Percentiles rank a stretch among this genome's conserved stretches.
phyloP scores from a whole-genome alignment of 2,329 filamentous ascomycete species.

The Penicillium sp. region DNA sequence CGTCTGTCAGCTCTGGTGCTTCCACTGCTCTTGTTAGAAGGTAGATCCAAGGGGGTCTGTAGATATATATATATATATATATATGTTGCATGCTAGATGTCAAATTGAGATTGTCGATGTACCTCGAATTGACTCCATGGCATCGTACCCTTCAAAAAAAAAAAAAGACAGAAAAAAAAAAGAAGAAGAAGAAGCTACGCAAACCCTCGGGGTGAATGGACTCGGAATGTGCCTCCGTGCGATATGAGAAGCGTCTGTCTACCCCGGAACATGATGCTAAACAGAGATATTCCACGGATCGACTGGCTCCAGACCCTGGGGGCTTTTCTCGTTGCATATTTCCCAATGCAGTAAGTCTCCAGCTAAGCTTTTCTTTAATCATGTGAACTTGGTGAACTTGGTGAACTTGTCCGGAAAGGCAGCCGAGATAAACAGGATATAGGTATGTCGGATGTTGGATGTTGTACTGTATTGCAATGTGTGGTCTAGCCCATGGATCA shows the following conservation, averaged over 20 bases:
- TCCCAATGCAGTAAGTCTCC: background rate
- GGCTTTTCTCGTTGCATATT: conserved; percentile 1
- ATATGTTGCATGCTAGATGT: too few species aligned
- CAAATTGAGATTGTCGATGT: background rate
- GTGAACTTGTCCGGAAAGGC: background rate
- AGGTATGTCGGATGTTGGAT: too few species aligned
- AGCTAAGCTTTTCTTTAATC: background rate
- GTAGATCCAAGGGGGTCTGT: too few species aligned
- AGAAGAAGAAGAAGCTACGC: too few species aligned
- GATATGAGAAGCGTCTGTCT: background rate
- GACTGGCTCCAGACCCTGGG: background rate
- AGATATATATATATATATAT: too few species aligned
- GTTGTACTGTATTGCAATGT: too few species aligned
- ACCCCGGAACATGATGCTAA: background rate
- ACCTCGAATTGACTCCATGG: background rate
- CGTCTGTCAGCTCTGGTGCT: background rate
- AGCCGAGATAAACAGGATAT: background rate
- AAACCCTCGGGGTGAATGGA: background rate
- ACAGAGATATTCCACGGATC: conserved; percentile 4
- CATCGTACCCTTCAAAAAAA: background rate
- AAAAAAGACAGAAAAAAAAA: background rate
- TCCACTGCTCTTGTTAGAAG: conserved; percentile 2
- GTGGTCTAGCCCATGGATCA: background rate
- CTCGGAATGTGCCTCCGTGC: conserved; percentile 6
- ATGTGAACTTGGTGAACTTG: too few species aligned